phyloP scores from a whole-genome alignment of 257 asterid species.

The Ilex asprella region DNA sequence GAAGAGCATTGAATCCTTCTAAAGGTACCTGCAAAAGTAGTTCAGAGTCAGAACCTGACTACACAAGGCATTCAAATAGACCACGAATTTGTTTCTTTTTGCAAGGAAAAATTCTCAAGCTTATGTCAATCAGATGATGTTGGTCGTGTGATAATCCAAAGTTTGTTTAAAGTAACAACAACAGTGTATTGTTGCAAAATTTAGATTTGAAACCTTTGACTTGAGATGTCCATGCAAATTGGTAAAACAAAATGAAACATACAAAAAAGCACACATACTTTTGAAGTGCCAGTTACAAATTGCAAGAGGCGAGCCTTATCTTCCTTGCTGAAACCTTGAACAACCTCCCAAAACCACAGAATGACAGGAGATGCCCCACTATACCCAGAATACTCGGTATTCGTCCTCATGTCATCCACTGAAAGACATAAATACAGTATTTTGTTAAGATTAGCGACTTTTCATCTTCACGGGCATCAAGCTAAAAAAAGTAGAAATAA shows the following conservation, averaged over 20 bases:
- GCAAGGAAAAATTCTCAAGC: too few species aligned
- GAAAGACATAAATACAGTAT: conserved; percentile 10
- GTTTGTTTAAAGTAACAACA: too few species aligned
- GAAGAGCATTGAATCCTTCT: conserved; percentile 92
- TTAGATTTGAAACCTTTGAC: too few species aligned
- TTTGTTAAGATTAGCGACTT: background rate
- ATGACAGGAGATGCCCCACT: conserved; percentile 77
- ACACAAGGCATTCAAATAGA: too few species aligned
- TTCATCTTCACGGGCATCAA: too few species aligned
- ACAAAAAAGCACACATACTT: conserved; percentile 29
- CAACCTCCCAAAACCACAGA: conserved; percentile 97
- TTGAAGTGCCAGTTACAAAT: conserved; percentile 93
- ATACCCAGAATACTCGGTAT: conserved; percentile 84
- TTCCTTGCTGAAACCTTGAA: conserved; percentile 89
- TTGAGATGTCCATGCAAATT: background rate
- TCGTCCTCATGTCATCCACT: conserved; percentile 96
- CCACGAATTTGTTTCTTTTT: too few species aligned
- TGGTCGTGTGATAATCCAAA: too few species aligned
- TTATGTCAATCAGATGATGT: too few species aligned
- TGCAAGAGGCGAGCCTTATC: conserved; percentile 91
- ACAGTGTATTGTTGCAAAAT: too few species aligned
- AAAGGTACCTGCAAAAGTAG: conserved; percentile 61
- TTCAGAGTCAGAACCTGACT: background rate
- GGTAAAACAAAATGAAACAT: conserved; percentile 1
- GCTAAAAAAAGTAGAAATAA: background rate